A percentile compares a stretch with the other conserved stretches of the same genome.
phyloP scores from a whole-genome alignment of 495 filamentous ascomycete genomes.

The Bacidia rubella region DNA sequence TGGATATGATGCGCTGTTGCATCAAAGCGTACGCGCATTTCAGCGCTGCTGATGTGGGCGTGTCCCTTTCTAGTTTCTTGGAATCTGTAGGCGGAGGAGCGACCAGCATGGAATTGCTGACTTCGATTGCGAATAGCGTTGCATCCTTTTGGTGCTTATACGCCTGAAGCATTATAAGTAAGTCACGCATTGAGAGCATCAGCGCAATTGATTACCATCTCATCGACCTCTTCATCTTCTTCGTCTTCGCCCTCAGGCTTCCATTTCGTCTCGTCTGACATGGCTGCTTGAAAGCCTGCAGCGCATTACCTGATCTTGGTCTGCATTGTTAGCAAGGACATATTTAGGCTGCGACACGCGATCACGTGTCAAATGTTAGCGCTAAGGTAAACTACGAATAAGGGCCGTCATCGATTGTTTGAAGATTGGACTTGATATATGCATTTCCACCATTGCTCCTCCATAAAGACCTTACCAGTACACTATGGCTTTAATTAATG shows the following conservation, averaged over 20 bases:
- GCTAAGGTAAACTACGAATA: too few species aligned
- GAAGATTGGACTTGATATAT: too few species aligned
- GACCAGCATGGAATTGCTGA: slow-evolving; percentile 79
- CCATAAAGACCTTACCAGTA: too few species aligned
- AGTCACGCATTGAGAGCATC: slow-evolving; percentile 1
- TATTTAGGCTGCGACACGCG: too few species aligned
- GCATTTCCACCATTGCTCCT: too few species aligned
- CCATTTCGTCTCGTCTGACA: slow-evolving; percentile 32
- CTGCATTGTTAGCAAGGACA: too few species aligned
- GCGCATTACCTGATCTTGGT: too few species aligned
- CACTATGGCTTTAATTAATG: too few species aligned
- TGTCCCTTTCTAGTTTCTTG: slow-evolving; percentile 61
- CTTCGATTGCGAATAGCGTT: slow-evolving; percentile 87
- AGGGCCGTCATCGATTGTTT: too few species aligned
- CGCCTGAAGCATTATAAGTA: slow-evolving; percentile 37
- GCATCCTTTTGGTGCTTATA: slow-evolving; percentile 94
- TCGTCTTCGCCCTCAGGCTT: slow-evolving; percentile 35
- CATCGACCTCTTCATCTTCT: slow-evolving; percentile 63
- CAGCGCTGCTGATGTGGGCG: slow-evolving; percentile 64
- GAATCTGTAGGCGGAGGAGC: slow-evolving; percentile 47
- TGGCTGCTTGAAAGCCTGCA: slow-evolving; percentile 14
- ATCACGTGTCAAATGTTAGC: too few species aligned
- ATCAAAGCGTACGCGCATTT: slow-evolving; percentile 92
- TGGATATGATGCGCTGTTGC: slow-evolving; percentile 95
- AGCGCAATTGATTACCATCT: slow-evolving; percentile 39